Base-by-base conservation (phyloP, 2,329 filamentous ascomycete species). In the Tricladium varicosporioides region DNA sequence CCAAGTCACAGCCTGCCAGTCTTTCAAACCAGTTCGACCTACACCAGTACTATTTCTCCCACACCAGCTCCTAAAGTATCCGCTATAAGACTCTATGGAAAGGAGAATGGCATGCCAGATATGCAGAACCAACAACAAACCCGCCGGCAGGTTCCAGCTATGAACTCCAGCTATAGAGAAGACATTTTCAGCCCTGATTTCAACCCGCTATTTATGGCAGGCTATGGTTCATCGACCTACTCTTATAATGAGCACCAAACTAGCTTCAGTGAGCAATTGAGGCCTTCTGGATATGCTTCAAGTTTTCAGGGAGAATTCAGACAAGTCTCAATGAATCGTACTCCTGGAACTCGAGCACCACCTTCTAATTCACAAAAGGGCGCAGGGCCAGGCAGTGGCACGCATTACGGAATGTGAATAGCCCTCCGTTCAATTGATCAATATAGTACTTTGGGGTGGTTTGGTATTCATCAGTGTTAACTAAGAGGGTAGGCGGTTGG, bases 151-250 rank as follows among this genome's bases (percentile, higher is more conserved):
- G 51, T 59, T 15, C 48, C 56, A 18, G 54, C 59, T 48, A 54
- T 60, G 32, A 59, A 27, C 22, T 27, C 22, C 7, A 7, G 22
- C 22, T 27, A 27, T 27, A 27, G 22, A 3, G 22, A 3, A 27
- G 22, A 27, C 22, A 4, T 27, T 27, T 27, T 27, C 22, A 27
- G 22, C 22, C 22, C 22, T 27, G 22, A 27, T 27, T 27, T 57
- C 16, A 70, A 70, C 32, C 69, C 69, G 15, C 64, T 71, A 10
- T 69, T 63, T 55, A 62, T 58, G 43, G 60, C 65, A 13, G 48
- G 48, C n/a, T 63, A 63, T 47, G 51, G 22, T 7, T 27, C 60
- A 15, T 60, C 61, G 27, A 55, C 65, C 5, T 67, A 59, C 46
- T 54, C 51, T 15, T 63, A 61, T 43, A 53, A 48, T 15, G 48